Base-by-base conservation (phyloP, 495 filamentous ascomycete species). In the Penicillium cataractarum region DNA sequence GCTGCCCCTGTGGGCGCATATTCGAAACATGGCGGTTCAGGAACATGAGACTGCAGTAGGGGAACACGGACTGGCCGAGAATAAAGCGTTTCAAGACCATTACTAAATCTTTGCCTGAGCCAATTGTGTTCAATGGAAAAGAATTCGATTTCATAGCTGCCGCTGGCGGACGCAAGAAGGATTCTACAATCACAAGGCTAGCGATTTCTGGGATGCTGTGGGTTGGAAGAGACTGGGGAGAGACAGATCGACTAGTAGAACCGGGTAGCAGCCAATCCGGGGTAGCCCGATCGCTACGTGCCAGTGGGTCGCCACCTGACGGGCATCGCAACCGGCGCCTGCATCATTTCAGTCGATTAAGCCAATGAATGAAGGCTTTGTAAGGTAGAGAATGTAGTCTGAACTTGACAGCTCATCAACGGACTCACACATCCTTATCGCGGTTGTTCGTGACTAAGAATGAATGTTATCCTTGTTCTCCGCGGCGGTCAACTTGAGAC, bases 261-360 rank as follows among this genome's bases (percentile, higher is more conserved):
- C 44, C 24, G 17, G 21, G 5, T 9, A 50, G 2, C n/a, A n/a
- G 51, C 51, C 51, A 54, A 33, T 54, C 51, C 29, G 51, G n/a
- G 51, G 51, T 54, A 54, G 15, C 31, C 51, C 15, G 10, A 32
- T 32, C 3, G n/a, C 51, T 26, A 54, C 51, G n/a, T 35, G 42
- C 19, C 19, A 2, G 15, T 22, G 17, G 4, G 13, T 21, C 15
- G 15, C 6, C 48, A 17, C 13, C 13, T 24, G 19, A 46, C n/a
- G n/a, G 22, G n/a, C 50, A 29, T 19, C 50, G 51, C 0, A 15
- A 9, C 6, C 15, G 51, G 15, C 51, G 29, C 26, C 29, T 54
- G 51, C 29, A 54, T 32, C 5, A 21, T 21, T 15, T 31, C 17
- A 7, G 2, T 17, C 3, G 3, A 17, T 29, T 24, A 29, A 50